Percentiles rank a stretch among this genome's conserved stretches.
Evolutionary conservation across 2,329 filamentous ascomycete genomes (phyloP).

Genomic region (Phoma sp.): DNA sequence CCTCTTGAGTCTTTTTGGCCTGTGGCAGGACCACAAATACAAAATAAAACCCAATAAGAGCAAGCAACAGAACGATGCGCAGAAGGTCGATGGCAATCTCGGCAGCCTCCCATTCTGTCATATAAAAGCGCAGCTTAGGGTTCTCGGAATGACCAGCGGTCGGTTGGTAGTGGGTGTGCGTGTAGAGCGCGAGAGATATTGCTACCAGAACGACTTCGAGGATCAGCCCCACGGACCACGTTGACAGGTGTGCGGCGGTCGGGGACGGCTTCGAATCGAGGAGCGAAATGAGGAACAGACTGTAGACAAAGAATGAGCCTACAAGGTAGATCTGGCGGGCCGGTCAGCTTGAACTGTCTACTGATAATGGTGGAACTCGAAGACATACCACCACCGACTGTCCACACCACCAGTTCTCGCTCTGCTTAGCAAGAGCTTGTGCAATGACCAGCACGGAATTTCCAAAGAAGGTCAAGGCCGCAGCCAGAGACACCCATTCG

Average conservation of each 20-base stretch:
- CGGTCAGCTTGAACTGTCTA: neutral
- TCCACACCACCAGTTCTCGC: conserved; percentile 81
- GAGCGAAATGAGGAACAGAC: conserved; percentile 83
- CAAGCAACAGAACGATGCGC: conserved; percentile 70
- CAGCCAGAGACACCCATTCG: conserved; percentile 72
- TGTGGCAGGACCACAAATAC: conserved; percentile 55
- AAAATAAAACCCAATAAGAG: conserved; percentile 65
- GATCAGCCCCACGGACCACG: conserved; percentile 76
- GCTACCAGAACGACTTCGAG: conserved; percentile 76
- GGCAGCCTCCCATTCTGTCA: conserved; percentile 66
- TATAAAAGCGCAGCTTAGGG: conserved; percentile 37
- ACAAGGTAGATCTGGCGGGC: conserved; percentile 76
- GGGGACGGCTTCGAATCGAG: conserved; percentile 84
- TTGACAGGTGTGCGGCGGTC: conserved; percentile 76
- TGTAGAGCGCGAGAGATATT: conserved; percentile 72
- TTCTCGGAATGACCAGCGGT: conserved; percentile 48
- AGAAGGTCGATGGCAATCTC: conserved; percentile 71
- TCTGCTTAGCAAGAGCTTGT: conserved; percentile 71
- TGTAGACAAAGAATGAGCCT: conserved; percentile 84
- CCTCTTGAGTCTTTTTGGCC: conserved; percentile 26
- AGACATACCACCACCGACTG: conserved; percentile 71
- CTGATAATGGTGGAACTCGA: conserved; percentile 37
- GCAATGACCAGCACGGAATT: conserved; percentile 75
- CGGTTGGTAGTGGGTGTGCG: conserved; percentile 68
- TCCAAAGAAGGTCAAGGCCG: conserved; percentile 76